Evolutionary conservation across 352 stramenopile genomes (phyloP).

Genomic region (Phytophthora capsici): DNA sequence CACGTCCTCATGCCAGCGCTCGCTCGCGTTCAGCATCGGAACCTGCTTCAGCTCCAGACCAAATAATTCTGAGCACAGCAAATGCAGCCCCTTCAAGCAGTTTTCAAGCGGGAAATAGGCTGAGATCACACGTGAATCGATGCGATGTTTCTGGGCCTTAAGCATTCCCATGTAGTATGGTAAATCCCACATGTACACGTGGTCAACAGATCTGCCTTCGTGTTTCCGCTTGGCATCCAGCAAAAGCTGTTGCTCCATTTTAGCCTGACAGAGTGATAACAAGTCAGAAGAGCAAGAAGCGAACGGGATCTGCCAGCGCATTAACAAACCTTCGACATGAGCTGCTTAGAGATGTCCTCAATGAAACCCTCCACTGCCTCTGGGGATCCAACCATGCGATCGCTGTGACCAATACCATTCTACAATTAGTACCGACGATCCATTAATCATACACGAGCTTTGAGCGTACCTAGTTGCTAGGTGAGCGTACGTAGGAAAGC

Average conservation of each 20-base stretch:
- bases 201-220: constrained; percentile 46
- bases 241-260: constrained; percentile 63
- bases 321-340: constrained; percentile 73
- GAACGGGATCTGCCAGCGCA: background rate
- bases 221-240: constrained; percentile 66
- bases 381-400: constrained; percentile 88
- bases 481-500: constrained; percentile 92
- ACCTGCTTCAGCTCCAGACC: constrained; percentile 88
- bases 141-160: constrained; percentile 72
- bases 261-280: constrained; percentile 37
- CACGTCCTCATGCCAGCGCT: constrained; percentile 91
- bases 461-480: constrained; percentile 87
- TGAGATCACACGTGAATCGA: constrained; percentile 83
- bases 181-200: constrained; percentile 94
- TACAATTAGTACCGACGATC: constrained; percentile 10
- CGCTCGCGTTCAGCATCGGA: constrained; percentile 69
- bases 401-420: constrained; percentile 26
- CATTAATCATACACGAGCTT: background rate
- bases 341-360: constrained; percentile 55
- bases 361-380: constrained; percentile 77
- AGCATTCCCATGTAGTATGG: constrained; percentile 94
- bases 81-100: constrained; percentile 91
- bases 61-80: constrained; percentile 92
- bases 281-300: background rate
- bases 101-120: constrained; percentile 93